These are phyloP conservation scores for Yamadazyma buinensis DNA, from an alignment of 1,139 yeast species.

Conservation along the genomic window DNA sequence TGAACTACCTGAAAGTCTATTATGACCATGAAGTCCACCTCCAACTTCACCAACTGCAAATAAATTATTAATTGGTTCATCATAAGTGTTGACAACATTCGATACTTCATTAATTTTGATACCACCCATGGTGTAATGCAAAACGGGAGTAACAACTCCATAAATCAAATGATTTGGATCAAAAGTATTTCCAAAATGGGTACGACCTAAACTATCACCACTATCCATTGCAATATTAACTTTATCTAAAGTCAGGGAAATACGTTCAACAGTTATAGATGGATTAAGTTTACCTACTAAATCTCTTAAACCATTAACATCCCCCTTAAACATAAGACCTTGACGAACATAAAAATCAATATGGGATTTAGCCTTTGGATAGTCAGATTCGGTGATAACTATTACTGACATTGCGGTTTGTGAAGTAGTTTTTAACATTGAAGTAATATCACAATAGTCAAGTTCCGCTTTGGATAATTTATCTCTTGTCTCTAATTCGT, in stretches of 20 bases:
- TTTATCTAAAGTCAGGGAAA: constrained; percentile 12
- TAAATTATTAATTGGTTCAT: constrained; percentile 19
- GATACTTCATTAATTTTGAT: constrained; percentile 25
- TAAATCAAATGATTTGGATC: constrained; percentile 17
- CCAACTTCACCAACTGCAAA: constrained; percentile 39
- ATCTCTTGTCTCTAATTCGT: constrained; percentile 35
- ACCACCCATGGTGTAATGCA: constrained; percentile 42
- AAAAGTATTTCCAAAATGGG: constrained; percentile 19
- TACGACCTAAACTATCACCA: constrained; percentile 20
- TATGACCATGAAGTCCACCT: constrained; percentile 39
- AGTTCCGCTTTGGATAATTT: constrained; percentile 25
- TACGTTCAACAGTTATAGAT: constrained; percentile 7
- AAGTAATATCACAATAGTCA: constrained; percentile 16
- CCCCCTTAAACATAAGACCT: constrained; percentile 25
- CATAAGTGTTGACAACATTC: constrained; percentile 20
- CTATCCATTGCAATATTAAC: constrained; percentile 12
- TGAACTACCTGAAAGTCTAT: constrained; percentile 36
- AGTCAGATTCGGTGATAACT: constrained; percentile 24
- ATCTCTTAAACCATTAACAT: constrained; percentile 17
- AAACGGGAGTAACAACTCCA: constrained; percentile 36
- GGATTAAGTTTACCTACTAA: constrained; percentile 16
- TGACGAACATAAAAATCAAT: constrained; percentile 28
- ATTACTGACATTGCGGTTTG: constrained; percentile 21
- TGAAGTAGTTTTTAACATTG: constrained; percentile 6
- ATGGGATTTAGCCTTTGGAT: constrained; percentile 24